phyloP scores from a whole-genome alignment of 495 filamentous ascomycete species.

The Ramalina intermedia region DNA sequence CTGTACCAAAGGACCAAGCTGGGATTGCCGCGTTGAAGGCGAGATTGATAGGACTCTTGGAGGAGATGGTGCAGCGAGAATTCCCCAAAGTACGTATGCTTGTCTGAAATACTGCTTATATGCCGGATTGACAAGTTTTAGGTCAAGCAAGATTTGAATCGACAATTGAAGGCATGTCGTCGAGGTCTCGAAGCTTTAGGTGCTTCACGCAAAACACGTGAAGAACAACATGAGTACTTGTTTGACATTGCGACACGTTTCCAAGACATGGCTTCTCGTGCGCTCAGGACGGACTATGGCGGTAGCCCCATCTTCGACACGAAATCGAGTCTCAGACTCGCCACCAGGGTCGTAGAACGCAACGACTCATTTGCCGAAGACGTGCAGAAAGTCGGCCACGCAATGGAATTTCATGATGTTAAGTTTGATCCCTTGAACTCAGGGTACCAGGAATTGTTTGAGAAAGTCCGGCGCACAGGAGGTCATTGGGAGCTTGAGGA shows the following conservation, averaged over 20 bases:
- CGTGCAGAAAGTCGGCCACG: neutral
- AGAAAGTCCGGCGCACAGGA: neutral
- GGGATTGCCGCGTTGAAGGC: constrained; percentile 15
- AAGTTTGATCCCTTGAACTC: no score
- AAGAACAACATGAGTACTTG: constrained; percentile 22
- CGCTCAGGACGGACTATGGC: constrained; percentile 30
- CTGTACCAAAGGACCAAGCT: constrained; percentile 20
- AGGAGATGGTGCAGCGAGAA: constrained; percentile 20
- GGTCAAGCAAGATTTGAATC: neutral
- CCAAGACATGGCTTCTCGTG: constrained; percentile 21
- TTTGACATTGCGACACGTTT: constrained; percentile 20
- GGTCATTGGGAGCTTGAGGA: constrained; percentile 16
- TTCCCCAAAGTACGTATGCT: constrained; percentile 18
- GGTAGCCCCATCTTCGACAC: constrained; percentile 25
- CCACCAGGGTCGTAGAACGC: constrained; percentile 29
- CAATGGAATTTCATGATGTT: neutral
- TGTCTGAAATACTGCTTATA: neutral
- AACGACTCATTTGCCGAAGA: constrained; percentile 12
- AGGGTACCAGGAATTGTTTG: neutral
- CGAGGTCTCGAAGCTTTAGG: neutral
- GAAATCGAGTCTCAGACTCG: constrained; percentile 23
- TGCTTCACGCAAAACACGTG: constrained; percentile 14
- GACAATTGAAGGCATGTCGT: no score
- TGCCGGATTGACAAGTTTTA: neutral
- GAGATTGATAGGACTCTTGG: constrained; percentile 14